Conservation (phyloP, 1,284 basidiomycete genomes). For the Pascua guehoae region DNA sequence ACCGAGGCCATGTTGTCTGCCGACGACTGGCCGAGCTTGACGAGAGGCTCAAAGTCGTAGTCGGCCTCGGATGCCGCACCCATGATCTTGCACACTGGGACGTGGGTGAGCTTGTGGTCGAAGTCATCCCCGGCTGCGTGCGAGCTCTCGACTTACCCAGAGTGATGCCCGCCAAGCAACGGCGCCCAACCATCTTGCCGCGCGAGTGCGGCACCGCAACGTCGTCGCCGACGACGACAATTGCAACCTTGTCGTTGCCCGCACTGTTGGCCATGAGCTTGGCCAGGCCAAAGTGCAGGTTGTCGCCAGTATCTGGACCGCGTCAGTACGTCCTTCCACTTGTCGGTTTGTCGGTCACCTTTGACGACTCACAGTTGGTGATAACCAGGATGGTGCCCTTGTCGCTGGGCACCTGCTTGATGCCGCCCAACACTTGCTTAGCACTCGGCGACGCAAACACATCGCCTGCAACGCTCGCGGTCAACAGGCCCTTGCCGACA, state of each 20-base stretch:
- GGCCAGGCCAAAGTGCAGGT: constrained; percentile 52
- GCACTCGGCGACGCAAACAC: constrained; percentile 55
- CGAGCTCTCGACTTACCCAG: constrained; percentile 37
- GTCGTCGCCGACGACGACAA: constrained; percentile 53
- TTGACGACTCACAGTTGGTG: constrained; percentile 48
- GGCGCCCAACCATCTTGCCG: constrained; percentile 52
- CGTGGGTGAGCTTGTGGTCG: not conserved
- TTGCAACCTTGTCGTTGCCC: constrained; percentile 49
- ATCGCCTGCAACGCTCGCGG: constrained; percentile 52
- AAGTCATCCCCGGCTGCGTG: not conserved
- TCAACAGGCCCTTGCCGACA: constrained; percentile 50
- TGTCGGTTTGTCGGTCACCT: not conserved
- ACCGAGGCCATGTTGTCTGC: constrained; percentile 50
- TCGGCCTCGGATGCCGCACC: constrained; percentile 40
- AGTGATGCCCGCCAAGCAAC: constrained; percentile 52
- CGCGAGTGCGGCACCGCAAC: constrained; percentile 51
- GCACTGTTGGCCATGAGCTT: constrained; percentile 26
- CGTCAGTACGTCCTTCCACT: not conserved
- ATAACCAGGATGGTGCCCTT: constrained; percentile 50
- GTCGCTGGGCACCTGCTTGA: constrained; percentile 49
- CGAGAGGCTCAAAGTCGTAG: constrained; percentile 34
- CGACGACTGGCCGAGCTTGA: constrained; percentile 35
- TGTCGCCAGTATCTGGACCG: constrained; percentile 48
- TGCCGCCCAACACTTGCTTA: constrained; percentile 51
- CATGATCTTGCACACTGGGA: constrained; percentile 44